Conservation (phyloP, 176 grass and related monocot species). For the Leersia perrieri region DNA sequence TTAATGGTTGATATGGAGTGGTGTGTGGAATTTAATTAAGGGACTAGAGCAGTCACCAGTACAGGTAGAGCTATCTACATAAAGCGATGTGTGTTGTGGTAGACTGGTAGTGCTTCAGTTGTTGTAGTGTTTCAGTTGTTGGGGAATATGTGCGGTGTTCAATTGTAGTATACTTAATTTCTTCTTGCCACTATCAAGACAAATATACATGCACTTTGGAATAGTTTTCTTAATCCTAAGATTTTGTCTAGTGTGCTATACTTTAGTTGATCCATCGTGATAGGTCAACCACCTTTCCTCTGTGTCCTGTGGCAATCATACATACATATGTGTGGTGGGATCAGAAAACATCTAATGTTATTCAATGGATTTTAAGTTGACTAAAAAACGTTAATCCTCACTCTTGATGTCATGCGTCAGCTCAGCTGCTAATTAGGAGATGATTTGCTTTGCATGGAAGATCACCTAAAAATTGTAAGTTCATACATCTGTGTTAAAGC, state of each 20-base stretch:
- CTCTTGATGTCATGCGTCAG: no score
- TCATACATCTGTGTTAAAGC: no score
- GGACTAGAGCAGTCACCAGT: neutral
- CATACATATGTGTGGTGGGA: no score
- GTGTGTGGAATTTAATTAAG: constrained; percentile 6
- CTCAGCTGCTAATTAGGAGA: no score
- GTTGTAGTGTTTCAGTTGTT: neutral
- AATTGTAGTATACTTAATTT: neutral
- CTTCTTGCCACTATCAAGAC: neutral
- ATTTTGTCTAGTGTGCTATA: neutral
- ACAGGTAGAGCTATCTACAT: constrained; percentile 15
- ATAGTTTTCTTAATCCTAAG: neutral
- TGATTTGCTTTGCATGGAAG: no score
- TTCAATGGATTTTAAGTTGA: no score
- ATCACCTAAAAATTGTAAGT: no score
- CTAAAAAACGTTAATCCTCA: no score
- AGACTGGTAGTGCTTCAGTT: neutral
- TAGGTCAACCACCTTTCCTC: no score
- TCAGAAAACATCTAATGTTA: no score
- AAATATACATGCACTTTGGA: neutral
- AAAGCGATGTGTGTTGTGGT: neutral
- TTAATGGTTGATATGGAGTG: constrained; percentile 17
- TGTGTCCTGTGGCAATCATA: no score
- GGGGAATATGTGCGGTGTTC: neutral
- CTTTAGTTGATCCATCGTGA: neutral